These are phyloP conservation scores for Neolentinus lepideus DNA, from an alignment of 1,284 basidiomycete species.

Conservation along the genomic window DNA sequence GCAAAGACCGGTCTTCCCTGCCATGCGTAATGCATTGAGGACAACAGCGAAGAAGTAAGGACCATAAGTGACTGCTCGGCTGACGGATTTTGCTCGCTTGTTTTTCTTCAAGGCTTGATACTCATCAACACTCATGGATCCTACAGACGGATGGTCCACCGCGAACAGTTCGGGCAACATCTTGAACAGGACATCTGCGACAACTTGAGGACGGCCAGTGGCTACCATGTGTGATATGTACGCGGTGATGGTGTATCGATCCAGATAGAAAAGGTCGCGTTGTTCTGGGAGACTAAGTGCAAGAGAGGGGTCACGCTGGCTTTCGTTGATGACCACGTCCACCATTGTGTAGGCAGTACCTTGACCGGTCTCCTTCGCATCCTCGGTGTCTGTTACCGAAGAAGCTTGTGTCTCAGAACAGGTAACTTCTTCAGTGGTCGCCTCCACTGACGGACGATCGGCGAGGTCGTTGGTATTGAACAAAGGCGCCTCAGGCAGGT, in stretches of 20 bases:
- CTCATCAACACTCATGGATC: slow-evolving; percentile 14
- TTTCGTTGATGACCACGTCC: too few species aligned
- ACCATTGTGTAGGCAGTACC: too few species aligned
- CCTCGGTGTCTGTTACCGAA: too few species aligned
- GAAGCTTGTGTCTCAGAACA: too few species aligned
- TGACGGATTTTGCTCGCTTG: slow-evolving; percentile 15
- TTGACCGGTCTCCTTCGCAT: too few species aligned
- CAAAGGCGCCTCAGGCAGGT: neutral
- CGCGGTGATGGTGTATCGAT: slow-evolving; percentile 39
- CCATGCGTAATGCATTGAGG: slow-evolving; percentile 54
- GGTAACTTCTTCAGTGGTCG: too few species aligned
- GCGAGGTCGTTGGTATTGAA: neutral
- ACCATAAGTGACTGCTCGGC: slow-evolving; percentile 41
- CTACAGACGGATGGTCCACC: slow-evolving; percentile 31
- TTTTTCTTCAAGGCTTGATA: slow-evolving; percentile 14
- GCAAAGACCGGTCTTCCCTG: slow-evolving; percentile 46
- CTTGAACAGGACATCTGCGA: slow-evolving; percentile 36
- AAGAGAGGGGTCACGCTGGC: too few species aligned
- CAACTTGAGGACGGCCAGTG: slow-evolving; percentile 36
- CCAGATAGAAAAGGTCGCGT: slow-evolving; percentile 13
- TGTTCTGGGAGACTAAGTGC: neutral
- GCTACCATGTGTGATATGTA: slow-evolving; percentile 47
- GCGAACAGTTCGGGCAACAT: slow-evolving; percentile 48
- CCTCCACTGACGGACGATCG: neutral
- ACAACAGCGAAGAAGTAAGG: slow-evolving; percentile 51